Percentiles rank a stretch among this genome's conserved stretches.
phyloP scores from a whole-genome alignment of 176 grass and related monocot species.

The Musa acuminata region DNA sequence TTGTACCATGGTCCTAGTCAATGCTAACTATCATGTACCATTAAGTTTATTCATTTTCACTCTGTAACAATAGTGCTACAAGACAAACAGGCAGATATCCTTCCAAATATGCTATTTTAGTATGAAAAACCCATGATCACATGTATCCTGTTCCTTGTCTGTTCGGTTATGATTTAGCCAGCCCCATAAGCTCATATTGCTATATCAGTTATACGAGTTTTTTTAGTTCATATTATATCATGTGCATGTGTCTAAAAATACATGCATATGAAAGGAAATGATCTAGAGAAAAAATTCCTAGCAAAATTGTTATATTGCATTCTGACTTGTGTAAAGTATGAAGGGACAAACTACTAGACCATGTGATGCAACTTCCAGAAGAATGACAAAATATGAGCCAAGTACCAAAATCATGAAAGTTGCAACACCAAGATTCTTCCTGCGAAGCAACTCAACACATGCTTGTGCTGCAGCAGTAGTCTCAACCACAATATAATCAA shows the following conservation, averaged over 20 bases:
- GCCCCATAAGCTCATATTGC: neutral
- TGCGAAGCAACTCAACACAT: slow-evolving; percentile 80
- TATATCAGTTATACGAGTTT: neutral
- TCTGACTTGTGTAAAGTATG: neutral
- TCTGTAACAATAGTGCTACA: neutral
- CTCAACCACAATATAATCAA: slow-evolving; percentile 88
- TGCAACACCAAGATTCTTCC: slow-evolving; percentile 67
- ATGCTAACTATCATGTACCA: neutral
- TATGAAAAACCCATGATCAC: neutral
- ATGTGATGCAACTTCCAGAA: neutral
- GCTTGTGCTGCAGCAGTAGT: slow-evolving; percentile 85
- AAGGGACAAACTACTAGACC: too few relatives aligned
- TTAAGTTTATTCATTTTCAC: neutral
- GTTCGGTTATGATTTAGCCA: too few relatives aligned
- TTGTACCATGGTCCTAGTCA: neutral
- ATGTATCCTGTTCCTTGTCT: neutral
- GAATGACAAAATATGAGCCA: neutral
- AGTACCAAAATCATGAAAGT: slow-evolving; percentile 96
- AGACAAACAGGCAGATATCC: neutral
- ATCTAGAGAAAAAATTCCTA: neutral
- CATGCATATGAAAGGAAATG: neutral
- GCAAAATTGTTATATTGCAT: neutral
- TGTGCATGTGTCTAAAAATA: neutral
- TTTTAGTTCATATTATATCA: neutral
- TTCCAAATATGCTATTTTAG: neutral